Evolutionary conservation across 1,284 basidiomycete genomes (phyloP).

Genomic region (Apiotrichum gracile): DNA sequence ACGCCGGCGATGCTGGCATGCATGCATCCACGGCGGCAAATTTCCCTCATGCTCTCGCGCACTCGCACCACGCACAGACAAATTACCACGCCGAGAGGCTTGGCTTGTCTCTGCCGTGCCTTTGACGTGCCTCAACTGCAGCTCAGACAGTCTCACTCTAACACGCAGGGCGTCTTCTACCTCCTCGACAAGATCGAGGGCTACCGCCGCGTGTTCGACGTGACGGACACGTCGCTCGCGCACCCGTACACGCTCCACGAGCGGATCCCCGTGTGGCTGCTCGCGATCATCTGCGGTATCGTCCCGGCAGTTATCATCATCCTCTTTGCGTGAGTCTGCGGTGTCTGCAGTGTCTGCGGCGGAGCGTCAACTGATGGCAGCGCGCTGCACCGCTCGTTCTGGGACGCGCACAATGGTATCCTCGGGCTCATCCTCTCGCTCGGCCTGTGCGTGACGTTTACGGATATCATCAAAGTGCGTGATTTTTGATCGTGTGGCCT

Average conservation of each 20-base stretch:
- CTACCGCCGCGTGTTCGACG: conserved; percentile 72
- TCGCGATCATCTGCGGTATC: conserved; percentile 63
- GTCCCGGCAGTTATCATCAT: conserved; percentile 67
- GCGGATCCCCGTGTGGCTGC: conserved; percentile 68
- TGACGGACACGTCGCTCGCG: conserved; percentile 64
- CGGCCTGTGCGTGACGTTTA: conserved; percentile 56
- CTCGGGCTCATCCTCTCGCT: conserved; percentile 54
- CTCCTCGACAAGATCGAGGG: conserved; percentile 69
- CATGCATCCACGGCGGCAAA: no score
- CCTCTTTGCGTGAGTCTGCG: conserved; percentile 53
- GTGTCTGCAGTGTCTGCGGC: no score
- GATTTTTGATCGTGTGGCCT: not conserved
- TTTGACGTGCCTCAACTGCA: no score
- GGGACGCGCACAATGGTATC: conserved; percentile 78
- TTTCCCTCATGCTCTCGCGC: no score
- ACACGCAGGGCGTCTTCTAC: conserved; percentile 56
- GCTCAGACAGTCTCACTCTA: not conserved
- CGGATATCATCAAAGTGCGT: conserved; percentile 67
- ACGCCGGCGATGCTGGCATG: no score
- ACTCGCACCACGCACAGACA: no score
- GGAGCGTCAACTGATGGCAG: conserved; percentile 10
- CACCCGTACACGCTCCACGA: conserved; percentile 73
- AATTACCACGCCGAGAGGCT: no score
- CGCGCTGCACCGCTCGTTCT: conserved; percentile 66
- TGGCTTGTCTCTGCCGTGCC: no score